Base-by-base conservation (phyloP, 306 rosid genomes). In the Cicer bijugum region DNA sequence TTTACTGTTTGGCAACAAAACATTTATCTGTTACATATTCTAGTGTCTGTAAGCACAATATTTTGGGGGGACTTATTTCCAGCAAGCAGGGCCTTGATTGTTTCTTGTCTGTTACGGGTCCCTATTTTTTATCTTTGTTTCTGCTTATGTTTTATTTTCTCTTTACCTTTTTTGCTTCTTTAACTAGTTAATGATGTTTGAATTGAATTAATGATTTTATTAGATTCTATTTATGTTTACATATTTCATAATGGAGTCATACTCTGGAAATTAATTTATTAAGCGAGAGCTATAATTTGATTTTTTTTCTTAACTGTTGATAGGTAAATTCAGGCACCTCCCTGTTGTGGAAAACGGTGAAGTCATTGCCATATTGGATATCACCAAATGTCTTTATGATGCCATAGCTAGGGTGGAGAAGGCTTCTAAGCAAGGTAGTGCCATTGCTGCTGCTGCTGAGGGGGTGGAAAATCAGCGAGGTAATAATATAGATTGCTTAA, bases 311-410 rank as follows among this genome's bases (percentile, higher is more conserved):
- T 46, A 63, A 48, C 72, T 71, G 47, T 85, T 74, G 43, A 83
- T 78, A 94, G 97, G 99, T 63, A 94, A 88, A 87, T 94, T 94
- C 80, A 89, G 99, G 79, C 99, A 94, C 76, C 97, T 94, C 33
- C 99, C 99, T n/a, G 99, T 94, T 52, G 99, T 94, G 64, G 96
- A 94, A 79, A 91, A 86, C 75, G 96, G 97, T 39, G 97, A 94
- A 82, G 99, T 94, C 83, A 88, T 89, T 79, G 99, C 97, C 74
- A 75, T 94, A 82, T 74, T 94, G 75, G 99, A 94, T 87, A 94
- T 94, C 67, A 88, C 95, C 48, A 94, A 84, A 83, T 94, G 99
- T 62, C 97, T 94, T 14, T 94, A 91, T 74, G 99, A 94, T 84
- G 99, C 97, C 75, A 94, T 94, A 83, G 86, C 97, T 48, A 88